Base-by-base conservation (phyloP, 805 yeast species). In the Metschnikowia hibisci region DNA sequence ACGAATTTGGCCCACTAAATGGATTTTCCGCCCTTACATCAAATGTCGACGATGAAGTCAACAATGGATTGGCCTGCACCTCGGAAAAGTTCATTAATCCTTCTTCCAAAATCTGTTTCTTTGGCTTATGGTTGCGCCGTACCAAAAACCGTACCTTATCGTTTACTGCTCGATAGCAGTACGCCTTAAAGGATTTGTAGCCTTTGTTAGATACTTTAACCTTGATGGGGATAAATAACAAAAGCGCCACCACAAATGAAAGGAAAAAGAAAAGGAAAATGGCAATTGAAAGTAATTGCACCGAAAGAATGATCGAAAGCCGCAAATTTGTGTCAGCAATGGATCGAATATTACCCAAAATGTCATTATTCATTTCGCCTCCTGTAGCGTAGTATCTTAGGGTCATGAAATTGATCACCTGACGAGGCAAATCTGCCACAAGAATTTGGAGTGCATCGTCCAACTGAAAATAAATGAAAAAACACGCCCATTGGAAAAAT, bases 381-480 rank as follows among this genome's bases (percentile, higher is more conserved):
- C 71, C 66, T 1, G 80, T 67, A 30, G 76, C 79, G 43, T 78
- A 78, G 50, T 67, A 69, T 8, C 62, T 60, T 15, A 84, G 64
- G 0, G 96, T 87, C 52, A 85, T 67, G 22, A 89, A 84, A 57
- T 88, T 88, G 48, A 88, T 77, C 1, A 86, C 82, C 63, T 88
- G 96, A 63, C 96, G 78, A 18, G 96, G 96, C 13, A 89, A 74
- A 52, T 88, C 96, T 0, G 95, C 89, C 34, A 86, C 66, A 8
- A 87, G 54, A 51, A 87, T 73, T 35, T 69, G 71, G 34, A 78
- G 66, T 11, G 84, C 83, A 41, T 78, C 77, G 53, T 84, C 82
- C 41, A 84, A 66, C 38, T 85, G 81, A 49, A 77, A 77, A 61
- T 78, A 86, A 3, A 81, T 73, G 50, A 76, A 76, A 48, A 87